Evolutionary conservation across 306 rosid species (phyloP).

Genomic region (Glycyrrhiza uralensis): DNA sequence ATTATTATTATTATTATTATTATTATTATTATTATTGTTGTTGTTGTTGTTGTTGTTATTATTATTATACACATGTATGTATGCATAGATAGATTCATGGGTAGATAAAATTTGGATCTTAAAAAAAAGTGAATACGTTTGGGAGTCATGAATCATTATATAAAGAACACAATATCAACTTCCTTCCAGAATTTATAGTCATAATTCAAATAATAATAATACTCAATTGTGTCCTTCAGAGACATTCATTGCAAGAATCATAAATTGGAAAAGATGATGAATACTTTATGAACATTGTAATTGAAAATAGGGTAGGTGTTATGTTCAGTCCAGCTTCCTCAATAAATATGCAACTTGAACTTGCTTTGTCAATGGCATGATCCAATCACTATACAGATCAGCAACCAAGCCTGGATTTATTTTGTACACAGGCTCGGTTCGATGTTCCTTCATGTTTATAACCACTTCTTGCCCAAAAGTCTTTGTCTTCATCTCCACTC

Average conservation of each 20-base stretch:
- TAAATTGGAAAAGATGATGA: neutral
- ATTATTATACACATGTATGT: too few species aligned
- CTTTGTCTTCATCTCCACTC: slow-evolving; percentile 77
- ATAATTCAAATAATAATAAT: neutral
- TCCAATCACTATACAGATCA: slow-evolving; percentile 83
- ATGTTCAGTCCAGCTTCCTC: slow-evolving; percentile 73
- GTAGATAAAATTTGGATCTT: too few species aligned
- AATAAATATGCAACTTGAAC: slow-evolving; percentile 85
- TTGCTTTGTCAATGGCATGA: slow-evolving; percentile 97
- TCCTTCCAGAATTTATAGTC: neutral
- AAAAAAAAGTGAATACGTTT: too few species aligned
- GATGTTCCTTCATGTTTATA: slow-evolving; percentile 37
- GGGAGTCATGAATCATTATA: slow-evolving; percentile 6
- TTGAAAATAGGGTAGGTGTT: neutral
- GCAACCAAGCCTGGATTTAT: slow-evolving; percentile 77
- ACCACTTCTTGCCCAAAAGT: slow-evolving; percentile 77
- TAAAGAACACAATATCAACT: neutral
- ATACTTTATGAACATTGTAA: slow-evolving; percentile 1
- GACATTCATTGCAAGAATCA: neutral
- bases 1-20: too few species aligned
- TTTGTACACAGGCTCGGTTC: slow-evolving; percentile 60
- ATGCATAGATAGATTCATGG: too few species aligned
- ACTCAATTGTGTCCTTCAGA: neutral
- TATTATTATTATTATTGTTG: too few species aligned
- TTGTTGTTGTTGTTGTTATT: too few species aligned